Conservation (phyloP, 345 rosid species). For the Erodium maritimum region DNA sequence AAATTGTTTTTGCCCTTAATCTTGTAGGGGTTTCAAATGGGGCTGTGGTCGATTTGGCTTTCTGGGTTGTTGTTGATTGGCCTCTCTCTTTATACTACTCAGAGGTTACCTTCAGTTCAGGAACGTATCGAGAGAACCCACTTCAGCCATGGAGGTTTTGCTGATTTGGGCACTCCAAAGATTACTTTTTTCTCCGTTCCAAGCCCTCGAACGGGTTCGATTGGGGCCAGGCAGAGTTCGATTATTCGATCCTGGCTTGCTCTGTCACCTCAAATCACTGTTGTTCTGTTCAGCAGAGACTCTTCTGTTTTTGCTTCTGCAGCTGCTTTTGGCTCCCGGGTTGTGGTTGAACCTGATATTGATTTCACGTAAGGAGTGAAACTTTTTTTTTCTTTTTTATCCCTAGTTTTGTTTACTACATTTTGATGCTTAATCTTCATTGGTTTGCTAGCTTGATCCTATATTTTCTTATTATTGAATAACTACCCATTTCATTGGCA, state of each 20-base stretch:
- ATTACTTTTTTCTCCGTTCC: slow-evolving; percentile 64
- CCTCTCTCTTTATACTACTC: slow-evolving; percentile 65
- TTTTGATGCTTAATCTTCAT: no score
- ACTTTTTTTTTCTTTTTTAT: background rate
- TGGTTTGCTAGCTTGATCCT: background rate
- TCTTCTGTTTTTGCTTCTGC: slow-evolving; percentile 41
- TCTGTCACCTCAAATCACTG: slow-evolving; percentile 50
- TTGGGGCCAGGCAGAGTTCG: slow-evolving; percentile 33
- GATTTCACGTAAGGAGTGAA: slow-evolving; percentile 67
- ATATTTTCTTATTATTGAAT: background rate
- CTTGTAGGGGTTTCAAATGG: slow-evolving; percentile 38
- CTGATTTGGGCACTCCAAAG: slow-evolving; percentile 16
- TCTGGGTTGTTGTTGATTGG: slow-evolving; percentile 57
- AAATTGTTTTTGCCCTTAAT: slow-evolving; percentile 1
- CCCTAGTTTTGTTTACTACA: background rate
- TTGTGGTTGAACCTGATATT: slow-evolving; percentile 48
- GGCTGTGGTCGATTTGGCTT: slow-evolving; percentile 61
- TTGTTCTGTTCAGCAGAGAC: slow-evolving; percentile 56
- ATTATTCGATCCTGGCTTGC: slow-evolving; percentile 76
- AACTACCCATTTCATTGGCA: no score
- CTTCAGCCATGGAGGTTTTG: slow-evolving; percentile 5
- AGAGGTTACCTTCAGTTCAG: slow-evolving; percentile 32
- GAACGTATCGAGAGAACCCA: slow-evolving; percentile 11
- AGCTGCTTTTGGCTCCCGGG: slow-evolving; percentile 37
- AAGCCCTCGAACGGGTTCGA: slow-evolving; percentile 26